These are phyloP conservation scores for Cladosporium sp. DNA, from an alignment of 2,329 filamentous ascomycete species.

Conservation along the genomic window DNA sequence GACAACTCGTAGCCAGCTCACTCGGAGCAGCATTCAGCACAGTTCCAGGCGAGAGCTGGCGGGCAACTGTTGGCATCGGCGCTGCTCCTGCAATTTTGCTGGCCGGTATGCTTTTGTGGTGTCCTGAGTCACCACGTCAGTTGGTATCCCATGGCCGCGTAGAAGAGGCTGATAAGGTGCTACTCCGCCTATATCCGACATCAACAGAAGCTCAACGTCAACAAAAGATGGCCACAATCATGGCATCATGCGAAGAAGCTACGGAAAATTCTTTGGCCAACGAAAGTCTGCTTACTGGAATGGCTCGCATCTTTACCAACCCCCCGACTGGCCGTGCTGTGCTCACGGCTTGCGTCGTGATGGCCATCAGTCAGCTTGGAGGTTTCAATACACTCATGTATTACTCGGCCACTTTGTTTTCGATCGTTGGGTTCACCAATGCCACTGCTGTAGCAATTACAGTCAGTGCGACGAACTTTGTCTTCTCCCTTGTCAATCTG, in stretches of 20 bases:
- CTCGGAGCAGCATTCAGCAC: conserved; percentile 32
- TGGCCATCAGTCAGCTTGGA: conserved; percentile 48
- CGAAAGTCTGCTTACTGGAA: conserved; percentile 35
- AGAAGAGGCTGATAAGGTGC: conserved; percentile 38
- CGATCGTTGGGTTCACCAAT: conserved; percentile 48
- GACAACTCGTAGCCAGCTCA: conserved; percentile 29
- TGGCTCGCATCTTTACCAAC: conserved; percentile 64
- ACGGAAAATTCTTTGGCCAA: conserved; percentile 39
- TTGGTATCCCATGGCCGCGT: conserved; percentile 41
- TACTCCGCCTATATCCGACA: conserved; percentile 40
- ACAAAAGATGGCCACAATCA: conserved; percentile 44
- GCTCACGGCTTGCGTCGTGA: conserved; percentile 47
- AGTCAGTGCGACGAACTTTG: conserved; percentile 45
- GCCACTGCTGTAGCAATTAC: conserved; percentile 45
- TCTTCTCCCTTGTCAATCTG: conserved; percentile 49
- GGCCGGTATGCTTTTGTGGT: conserved; percentile 40
- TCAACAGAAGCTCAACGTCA: conserved; percentile 41
- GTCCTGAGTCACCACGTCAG: conserved; percentile 48
- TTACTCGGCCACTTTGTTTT: conserved; percentile 41
- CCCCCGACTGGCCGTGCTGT: conserved; percentile 45
- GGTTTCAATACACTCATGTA: conserved; percentile 45
- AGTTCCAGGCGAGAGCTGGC: conserved; percentile 42
- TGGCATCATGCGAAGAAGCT: conserved; percentile 36
- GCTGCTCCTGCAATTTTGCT: conserved; percentile 46
- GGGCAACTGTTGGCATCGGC: conserved; percentile 48